These are phyloP conservation scores for Millerozyma miso DNA, from an alignment of 805 yeast genomes.

Conservation along the genomic window DNA sequence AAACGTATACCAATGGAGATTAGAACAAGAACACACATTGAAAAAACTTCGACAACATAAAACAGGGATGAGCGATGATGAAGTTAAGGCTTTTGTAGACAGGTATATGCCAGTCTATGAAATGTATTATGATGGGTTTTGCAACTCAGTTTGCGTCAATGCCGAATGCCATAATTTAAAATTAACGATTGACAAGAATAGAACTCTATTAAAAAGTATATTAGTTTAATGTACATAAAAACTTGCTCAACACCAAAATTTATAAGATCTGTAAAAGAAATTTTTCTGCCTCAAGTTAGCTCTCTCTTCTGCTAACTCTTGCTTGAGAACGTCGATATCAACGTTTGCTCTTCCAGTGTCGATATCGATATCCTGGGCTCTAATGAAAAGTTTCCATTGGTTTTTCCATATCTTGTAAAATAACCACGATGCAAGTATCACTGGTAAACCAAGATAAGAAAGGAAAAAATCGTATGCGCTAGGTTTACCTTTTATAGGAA, in stretches of 20 bases:
- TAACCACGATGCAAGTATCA: conserved; percentile 25
- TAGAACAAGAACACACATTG: conserved; percentile 67
- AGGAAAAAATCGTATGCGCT: conserved; percentile 29
- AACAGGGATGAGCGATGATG: conserved; percentile 72
- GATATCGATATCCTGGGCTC: conserved; percentile 27
- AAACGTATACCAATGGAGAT: conserved; percentile 76
- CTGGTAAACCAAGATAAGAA: conserved; percentile 31
- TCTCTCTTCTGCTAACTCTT: conserved; percentile 32
- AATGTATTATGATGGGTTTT: conserved; percentile 54
- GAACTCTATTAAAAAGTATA: conserved; percentile 10
- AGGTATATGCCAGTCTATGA: conserved; percentile 86
- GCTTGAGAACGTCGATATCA: conserved; percentile 30
- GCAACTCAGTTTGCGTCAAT: conserved; percentile 22
- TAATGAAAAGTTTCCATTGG: conserved; percentile 23
- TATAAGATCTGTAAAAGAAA: conserved; percentile 22
- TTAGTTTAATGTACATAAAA: conserved; percentile 1
- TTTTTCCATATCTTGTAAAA: conserved; percentile 25
- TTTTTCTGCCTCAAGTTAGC: conserved; percentile 22
- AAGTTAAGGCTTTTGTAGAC: conserved; percentile 66
- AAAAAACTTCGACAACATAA: conserved; percentile 37
- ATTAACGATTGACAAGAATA: conserved; percentile 19
- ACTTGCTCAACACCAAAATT: conserved; percentile 21
- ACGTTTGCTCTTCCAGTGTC: conserved; percentile 33
- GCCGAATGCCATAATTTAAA: conserved; percentile 23
- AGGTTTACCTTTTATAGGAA: conserved; percentile 46